Base-by-base conservation (phyloP, 345 rosid species). In the Abelmoschus esculentus region DNA sequence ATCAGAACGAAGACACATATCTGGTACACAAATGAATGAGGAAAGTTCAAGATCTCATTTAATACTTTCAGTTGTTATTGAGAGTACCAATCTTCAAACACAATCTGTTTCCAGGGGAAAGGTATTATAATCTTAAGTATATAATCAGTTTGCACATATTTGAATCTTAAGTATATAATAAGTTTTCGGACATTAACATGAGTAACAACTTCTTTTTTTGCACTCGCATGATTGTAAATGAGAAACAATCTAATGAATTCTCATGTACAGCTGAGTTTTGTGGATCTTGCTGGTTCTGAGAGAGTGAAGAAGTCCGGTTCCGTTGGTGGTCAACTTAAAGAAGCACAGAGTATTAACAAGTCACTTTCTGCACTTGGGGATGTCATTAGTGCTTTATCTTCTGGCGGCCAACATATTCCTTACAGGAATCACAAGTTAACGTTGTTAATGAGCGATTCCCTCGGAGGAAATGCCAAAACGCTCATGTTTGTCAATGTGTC, bases 391-490 rank as follows among this genome's bases (percentile, higher is more conserved):
- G 96, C 97, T 73, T 81, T 95, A 71, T 91, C 97, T 53, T 81
- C 97, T 3, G 87, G 91, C 32, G 79, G 86, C 71, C 99, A 89
- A 71, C 97, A 95, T 68, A 87, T 91, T 57, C 97, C 99, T 11
- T 95, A 95, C 29, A 81, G 97, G 58, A 95, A 95, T 73, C 99
- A 95, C 88, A 95, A 95, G 75, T 61, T 95, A 71, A 95, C 97
- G 0, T 88, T 95, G 99, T 74, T 95, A 77, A 91, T 95, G 97
- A 91, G 96, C 14, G 99, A 95, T 81, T 95, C 99, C 19, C 87
- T 95, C 1, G 99, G 99, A 26, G 99, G 99, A 64, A 95, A 95
- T 83, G 99, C 99, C 0, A 95, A 95, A 78, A 95, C 97, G 0
- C 89, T 90, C 46, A 95, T 91, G 99, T 91, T 95, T 36, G 99